These are phyloP conservation scores for Endoconidiophora laricicola DNA, from an alignment of 2,329 filamentous ascomycete species.

Conservation along the genomic window DNA sequence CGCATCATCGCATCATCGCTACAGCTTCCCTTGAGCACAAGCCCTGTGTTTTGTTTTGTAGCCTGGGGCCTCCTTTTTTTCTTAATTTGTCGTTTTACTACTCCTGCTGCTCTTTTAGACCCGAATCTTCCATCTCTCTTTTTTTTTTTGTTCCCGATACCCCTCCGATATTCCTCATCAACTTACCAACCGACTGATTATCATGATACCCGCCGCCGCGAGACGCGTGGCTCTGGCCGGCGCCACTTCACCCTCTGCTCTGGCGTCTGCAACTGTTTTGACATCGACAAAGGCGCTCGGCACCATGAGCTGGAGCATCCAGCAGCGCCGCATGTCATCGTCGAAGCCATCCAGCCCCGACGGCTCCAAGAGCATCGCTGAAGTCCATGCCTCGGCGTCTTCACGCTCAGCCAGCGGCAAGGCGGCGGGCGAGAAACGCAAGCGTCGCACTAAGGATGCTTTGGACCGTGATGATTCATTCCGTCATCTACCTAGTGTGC, in stretches of 20 bases:
- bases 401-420: constrained; percentile 27
- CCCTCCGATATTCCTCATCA: constrained; percentile 12
- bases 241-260: constrained; percentile 1
- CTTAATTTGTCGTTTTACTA: constrained; percentile 4
- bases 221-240: constrained; percentile 31
- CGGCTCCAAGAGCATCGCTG: constrained; percentile 28
- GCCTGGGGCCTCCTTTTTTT: background rate
- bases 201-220: constrained; percentile 39
- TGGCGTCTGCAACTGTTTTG: background rate
- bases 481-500: constrained; percentile 53
- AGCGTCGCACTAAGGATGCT: constrained; percentile 39
- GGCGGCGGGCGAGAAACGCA: constrained; percentile 34
- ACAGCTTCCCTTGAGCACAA: background rate
- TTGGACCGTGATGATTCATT: constrained; percentile 28
- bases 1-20: background rate
- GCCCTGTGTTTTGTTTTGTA: constrained; percentile 8
- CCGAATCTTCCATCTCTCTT: constrained; percentile 3
- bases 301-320: constrained; percentile 24
- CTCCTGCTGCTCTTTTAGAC: constrained; percentile 7
- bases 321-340: constrained; percentile 41
- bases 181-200: too few species aligned
- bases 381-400: constrained; percentile 28
- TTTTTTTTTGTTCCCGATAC: constrained; percentile 11
- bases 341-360: constrained; percentile 47
- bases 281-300: constrained; percentile 24